Percentiles rank a stretch among this genome's conserved stretches.
phyloP scores from a whole-genome alignment of 768 basidiomycete genomes.

The Russula compacta region DNA sequence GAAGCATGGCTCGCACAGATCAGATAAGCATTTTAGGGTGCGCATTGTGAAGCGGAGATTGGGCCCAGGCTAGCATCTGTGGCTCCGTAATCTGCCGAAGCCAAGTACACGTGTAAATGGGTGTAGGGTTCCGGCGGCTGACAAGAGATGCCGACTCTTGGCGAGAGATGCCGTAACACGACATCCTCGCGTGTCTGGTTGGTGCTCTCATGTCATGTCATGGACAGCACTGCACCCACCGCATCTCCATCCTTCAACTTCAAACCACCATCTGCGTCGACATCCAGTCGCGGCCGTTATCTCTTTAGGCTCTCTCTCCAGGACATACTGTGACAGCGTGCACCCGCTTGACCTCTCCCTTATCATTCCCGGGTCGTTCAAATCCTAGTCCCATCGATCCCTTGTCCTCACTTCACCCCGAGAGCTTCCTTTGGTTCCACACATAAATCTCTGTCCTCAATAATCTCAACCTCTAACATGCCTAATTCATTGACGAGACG shows the following conservation, averaged over 20 bases:
- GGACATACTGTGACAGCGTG: not conserved
- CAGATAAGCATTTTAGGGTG: too few relatives aligned
- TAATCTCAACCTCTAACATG: constrained; percentile 1
- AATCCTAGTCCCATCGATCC: not conserved
- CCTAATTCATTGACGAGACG: constrained; percentile 51
- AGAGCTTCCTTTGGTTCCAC: not conserved
- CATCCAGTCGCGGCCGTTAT: not conserved
- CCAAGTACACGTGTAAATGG: too few relatives aligned
- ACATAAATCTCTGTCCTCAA: not conserved
- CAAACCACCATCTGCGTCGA: not conserved
- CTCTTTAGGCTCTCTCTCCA: not conserved
- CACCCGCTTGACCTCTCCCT: not conserved
- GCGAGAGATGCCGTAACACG: too few relatives aligned
- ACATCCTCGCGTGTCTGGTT: too few relatives aligned
- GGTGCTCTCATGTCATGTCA: too few relatives aligned
- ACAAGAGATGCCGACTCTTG: too few relatives aligned
- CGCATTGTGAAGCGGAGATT: too few relatives aligned
- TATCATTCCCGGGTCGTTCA: not conserved
- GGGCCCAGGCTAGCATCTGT: too few relatives aligned
- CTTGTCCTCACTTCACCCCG: not conserved
- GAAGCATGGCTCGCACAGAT: too few relatives aligned
- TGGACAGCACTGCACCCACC: too few relatives aligned
- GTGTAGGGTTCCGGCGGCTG: too few relatives aligned
- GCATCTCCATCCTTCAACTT: not conserved
- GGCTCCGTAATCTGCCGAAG: too few relatives aligned